A percentile compares a stretch with the other conserved stretches of the same genome.
Evolutionary conservation across 129 eudicot genomes (phyloP).

Genomic region (Rutidosis leptorrhynchoides): DNA sequence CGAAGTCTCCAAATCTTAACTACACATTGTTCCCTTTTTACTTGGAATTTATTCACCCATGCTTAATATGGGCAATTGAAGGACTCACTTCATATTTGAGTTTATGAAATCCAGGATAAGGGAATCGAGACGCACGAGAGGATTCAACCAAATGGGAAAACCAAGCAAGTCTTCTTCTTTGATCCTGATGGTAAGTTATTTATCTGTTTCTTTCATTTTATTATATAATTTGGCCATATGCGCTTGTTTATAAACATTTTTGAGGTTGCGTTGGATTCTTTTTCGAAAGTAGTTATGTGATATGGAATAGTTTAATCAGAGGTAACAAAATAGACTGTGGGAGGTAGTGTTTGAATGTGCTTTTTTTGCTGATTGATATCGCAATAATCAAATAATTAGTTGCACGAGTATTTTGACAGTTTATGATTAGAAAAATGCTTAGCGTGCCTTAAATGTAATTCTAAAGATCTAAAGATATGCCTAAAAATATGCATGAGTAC

Average conservation of each 20-base stretch:
- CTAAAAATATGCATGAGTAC: no score
- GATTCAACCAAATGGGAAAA: slow-evolving; percentile 77
- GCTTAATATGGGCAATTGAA: neutral
- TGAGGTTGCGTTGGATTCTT: neutral
- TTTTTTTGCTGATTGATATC: neutral
- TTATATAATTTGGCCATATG: neutral
- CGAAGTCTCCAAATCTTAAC: neutral
- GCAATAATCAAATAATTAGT: neutral
- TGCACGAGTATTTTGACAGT: neutral
- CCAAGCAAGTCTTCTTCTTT: slow-evolving; percentile 88
- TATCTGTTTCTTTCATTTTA: neutral
- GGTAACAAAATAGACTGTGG: neutral
- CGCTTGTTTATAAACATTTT: neutral
- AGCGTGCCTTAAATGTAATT: no score
- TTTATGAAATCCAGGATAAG: slow-evolving; percentile 50
- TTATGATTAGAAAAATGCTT: no score
- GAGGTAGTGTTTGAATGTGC: neutral
- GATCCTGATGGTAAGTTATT: slow-evolving; percentile 84
- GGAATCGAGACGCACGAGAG: slow-evolving; percentile 70
- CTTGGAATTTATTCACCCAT: neutral
- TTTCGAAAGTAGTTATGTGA: neutral
- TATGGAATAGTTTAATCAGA: neutral
- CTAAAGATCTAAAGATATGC: no score
- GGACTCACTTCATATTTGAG: neutral
- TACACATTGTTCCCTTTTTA: neutral